Evolutionary conservation across 192 early-diverging fungal genomes (phyloP).

Genomic region (Coemansia sp.): DNA sequence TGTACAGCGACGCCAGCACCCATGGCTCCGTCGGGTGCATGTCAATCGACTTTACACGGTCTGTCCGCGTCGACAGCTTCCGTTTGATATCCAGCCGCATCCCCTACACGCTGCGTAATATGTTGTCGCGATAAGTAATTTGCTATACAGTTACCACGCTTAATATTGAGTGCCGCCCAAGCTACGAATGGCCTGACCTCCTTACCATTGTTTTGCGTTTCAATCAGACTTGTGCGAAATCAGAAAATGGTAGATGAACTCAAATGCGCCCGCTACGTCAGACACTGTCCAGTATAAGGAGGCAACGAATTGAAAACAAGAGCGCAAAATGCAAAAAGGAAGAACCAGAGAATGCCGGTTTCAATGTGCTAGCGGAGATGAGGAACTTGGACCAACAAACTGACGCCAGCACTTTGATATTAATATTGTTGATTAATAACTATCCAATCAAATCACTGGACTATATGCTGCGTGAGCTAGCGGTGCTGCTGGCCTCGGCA

Average conservation of each 20-base stretch:
- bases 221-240: background rate
- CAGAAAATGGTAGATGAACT: background rate
- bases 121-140: background rate
- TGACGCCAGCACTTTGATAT: background rate
- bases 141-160: background rate
- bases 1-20: constrained; percentile 95
- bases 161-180: background rate
- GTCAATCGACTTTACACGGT: constrained; percentile 97
- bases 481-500: background rate
- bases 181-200: background rate
- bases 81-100: constrained; percentile 61
- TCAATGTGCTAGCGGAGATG: background rate
- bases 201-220: background rate
- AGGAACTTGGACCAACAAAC: background rate
- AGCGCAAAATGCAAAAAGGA: background rate
- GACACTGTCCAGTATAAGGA: background rate
- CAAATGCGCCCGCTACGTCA: background rate
- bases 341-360: background rate
- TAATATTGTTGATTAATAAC: background rate
- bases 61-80: constrained; percentile 67
- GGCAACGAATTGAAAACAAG: background rate
- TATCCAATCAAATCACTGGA: background rate
- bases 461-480: background rate
- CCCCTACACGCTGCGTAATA: constrained; percentile 29
- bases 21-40: constrained; percentile 99